Evolutionary conservation across 2,329 filamentous ascomycete genomes (phyloP).

Genomic region (Graphiopsis chlorocephala): DNA sequence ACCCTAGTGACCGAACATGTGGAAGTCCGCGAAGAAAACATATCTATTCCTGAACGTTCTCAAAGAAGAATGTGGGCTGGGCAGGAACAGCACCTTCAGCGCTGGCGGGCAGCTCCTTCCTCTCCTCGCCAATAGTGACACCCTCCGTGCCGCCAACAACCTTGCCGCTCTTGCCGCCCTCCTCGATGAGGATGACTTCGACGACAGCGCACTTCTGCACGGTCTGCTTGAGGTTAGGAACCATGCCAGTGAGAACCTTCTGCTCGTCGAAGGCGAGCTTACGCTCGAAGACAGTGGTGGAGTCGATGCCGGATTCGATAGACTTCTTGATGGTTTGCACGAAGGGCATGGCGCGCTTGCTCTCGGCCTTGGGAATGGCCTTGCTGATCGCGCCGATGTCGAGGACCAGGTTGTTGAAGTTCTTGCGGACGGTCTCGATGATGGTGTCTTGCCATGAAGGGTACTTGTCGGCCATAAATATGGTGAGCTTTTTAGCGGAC

Average conservation of each 20-base stretch:
- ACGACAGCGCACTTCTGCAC: slow-evolving; percentile 66
- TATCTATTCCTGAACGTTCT: slow-evolving; percentile 55
- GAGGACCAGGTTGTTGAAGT: slow-evolving; percentile 63
- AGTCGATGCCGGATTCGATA: slow-evolving; percentile 61
- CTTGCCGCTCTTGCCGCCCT: slow-evolving; percentile 64
- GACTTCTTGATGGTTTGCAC: slow-evolving; percentile 83
- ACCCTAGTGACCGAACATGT: not conserved
- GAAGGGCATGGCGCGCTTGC: slow-evolving; percentile 98
- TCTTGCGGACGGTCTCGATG: slow-evolving; percentile 72
- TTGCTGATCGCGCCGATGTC: slow-evolving; percentile 80
- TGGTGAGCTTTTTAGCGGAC: slow-evolving; percentile 85
- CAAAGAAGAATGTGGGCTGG: slow-evolving; percentile 76
- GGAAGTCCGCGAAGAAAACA: not conserved
- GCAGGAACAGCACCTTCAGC: slow-evolving; percentile 80
- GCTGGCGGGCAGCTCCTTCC: slow-evolving; percentile 54
- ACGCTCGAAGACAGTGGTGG: slow-evolving; percentile 71
- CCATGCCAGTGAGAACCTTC: slow-evolving; percentile 71
- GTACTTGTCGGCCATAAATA: slow-evolving; percentile 77
- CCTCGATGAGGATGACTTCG: slow-evolving; percentile 69
- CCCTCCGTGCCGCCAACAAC: slow-evolving; percentile 52
- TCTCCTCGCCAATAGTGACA: slow-evolving; percentile 55
- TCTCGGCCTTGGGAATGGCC: slow-evolving; percentile 79
- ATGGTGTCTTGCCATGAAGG: slow-evolving; percentile 91
- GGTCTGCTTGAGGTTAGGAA: slow-evolving; percentile 73
- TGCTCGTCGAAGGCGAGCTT: slow-evolving; percentile 86